Base-by-base conservation (phyloP, 192 early-diverging fungal genomes). In the Spinellus fusiger region DNA sequence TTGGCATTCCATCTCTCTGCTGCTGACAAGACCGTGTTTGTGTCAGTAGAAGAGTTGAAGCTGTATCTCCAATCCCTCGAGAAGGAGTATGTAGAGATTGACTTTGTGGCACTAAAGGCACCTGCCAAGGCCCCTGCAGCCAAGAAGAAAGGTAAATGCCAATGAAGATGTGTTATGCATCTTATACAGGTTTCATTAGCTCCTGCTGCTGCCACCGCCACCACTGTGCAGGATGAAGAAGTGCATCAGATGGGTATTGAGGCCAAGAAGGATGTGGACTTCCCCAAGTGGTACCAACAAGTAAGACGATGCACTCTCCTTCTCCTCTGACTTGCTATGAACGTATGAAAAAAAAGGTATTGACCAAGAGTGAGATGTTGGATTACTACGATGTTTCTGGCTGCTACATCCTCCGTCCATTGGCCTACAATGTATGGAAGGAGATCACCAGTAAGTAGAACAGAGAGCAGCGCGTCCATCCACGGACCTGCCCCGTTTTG, bases 341-440 rank as follows among this genome's bases (percentile, higher is more conserved):
- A 9, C 13, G 13, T 9, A 37, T 9, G 13, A 44, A 44, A 44
- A 3, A 2, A 10, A n/a, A 44, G 40, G 40, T 93, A 27, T 77
- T 98, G 61, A 86, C 85, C 33, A 84, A 86, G 59, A 89, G 91
- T 27, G 97, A 99, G 72, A 95, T 99, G 97, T 77, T 98, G 74
- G 93, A 95, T 68, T 96, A 98, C 81, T 99, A 99, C 81, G 91
- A 96, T 72, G 88, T 99, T 37, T 90, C 87, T 68, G 97, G 97
- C 48, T 99, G 97, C 79, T 99, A 98, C 67, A 98, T 99, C 61
- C 80, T 99, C 62, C 91, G 97, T 73, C 97, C 97, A 15, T 86
- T 88, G 77, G 82, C 93, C 25, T 96, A 88, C 86, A 92, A 88
- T 70, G 88, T 99, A 61, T 99, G 97, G 97, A 89, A 97, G 76